phyloP scores from a whole-genome alignment of 495 filamentous ascomycete species.

The Penicillium ochrochloron region DNA sequence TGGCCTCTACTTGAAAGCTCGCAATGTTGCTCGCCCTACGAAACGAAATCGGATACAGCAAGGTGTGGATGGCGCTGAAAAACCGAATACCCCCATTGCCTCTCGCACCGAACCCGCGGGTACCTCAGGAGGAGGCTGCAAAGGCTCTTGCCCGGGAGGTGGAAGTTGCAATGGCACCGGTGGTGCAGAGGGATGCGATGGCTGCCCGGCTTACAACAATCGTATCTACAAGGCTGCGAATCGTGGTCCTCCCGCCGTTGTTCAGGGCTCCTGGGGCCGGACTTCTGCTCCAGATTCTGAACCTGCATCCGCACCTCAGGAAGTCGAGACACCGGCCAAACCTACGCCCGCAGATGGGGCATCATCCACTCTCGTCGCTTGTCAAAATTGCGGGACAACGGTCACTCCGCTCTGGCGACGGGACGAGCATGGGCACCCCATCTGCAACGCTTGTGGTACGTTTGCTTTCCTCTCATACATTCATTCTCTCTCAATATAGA shows the following conservation, averaged over 20 bases:
- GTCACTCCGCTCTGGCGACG: slow-evolving; percentile 96
- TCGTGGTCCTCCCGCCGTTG: slow-evolving; percentile 36
- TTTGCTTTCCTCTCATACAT: slow-evolving; percentile 17
- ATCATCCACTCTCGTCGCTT: slow-evolving; percentile 84
- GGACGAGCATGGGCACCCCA: slow-evolving; percentile 93
- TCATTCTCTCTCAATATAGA: not conserved
- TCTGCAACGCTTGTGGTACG: slow-evolving; percentile 98
- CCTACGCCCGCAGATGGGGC: slow-evolving; percentile 49
- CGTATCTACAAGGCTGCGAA: slow-evolving; percentile 80
- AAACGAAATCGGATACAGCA: slow-evolving; percentile 70
- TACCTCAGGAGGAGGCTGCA: slow-evolving; percentile 42
- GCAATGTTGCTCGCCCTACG: slow-evolving; percentile 86
- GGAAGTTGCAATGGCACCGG: slow-evolving; percentile 96
- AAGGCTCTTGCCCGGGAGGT: slow-evolving; percentile 93
- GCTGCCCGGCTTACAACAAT: slow-evolving; percentile 97
- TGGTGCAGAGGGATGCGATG: slow-evolving; percentile 92
- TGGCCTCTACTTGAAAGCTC: slow-evolving; percentile 90
- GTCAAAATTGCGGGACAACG: slow-evolving; percentile 96
- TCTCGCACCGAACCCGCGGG: slow-evolving; percentile 22
- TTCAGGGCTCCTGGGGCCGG: slow-evolving; percentile 40
- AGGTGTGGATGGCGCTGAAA: slow-evolving; percentile 37
- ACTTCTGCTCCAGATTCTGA: slow-evolving; percentile 34
- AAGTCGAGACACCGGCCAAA: slow-evolving; percentile 32
- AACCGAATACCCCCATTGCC: slow-evolving; percentile 16
- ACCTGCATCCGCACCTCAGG: slow-evolving; percentile 17